These are phyloP conservation scores for Lantana camara DNA, from an alignment of 257 asterid genomes.

Conservation along the genomic window DNA sequence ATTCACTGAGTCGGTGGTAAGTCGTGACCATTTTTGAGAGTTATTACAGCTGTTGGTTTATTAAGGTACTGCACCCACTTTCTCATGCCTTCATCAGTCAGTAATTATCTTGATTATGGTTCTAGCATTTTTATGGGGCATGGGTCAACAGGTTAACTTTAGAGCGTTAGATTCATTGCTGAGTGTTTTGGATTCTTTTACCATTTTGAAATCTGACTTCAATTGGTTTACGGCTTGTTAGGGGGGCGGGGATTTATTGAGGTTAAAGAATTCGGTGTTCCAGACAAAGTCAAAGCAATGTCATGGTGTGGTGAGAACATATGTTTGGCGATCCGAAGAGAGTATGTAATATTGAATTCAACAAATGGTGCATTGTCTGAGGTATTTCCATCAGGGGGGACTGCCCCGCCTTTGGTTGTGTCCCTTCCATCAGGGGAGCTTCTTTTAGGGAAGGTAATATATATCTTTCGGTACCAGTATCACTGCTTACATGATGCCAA, in stretches of 20 bases:
- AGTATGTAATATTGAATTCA: constrained; percentile 78
- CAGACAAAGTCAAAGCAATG: constrained; percentile 89
- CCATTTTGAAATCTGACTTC: constrained; percentile 9
- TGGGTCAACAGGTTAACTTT: constrained; percentile 1
- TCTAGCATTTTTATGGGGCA: constrained; percentile 2
- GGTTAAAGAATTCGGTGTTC: constrained; percentile 91
- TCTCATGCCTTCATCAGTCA: background rate
- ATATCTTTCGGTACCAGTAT: background rate
- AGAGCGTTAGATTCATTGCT: constrained; percentile 1
- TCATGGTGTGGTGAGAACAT: constrained; percentile 98
- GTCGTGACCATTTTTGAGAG: constrained; percentile 10
- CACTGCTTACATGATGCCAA: background rate
- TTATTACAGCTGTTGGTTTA: constrained; percentile 2
- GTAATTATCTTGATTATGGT: background rate
- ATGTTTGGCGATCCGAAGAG: constrained; percentile 86
- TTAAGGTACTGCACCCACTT: background rate
- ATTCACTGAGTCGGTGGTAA: constrained; percentile 10
- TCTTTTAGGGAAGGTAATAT: constrained; percentile 85
- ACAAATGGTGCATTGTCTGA: constrained; percentile 83
- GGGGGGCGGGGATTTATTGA: constrained; percentile 97
- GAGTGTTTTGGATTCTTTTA: constrained; percentile 7
- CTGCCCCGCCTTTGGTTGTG: constrained; percentile 89
- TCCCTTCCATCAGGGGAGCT: constrained; percentile 92
- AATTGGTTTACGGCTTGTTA: constrained; percentile 35
- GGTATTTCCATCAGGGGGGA: constrained; percentile 95